Conservation (phyloP, 2,329 filamentous ascomycete species). For the Bertia moriformis region DNA sequence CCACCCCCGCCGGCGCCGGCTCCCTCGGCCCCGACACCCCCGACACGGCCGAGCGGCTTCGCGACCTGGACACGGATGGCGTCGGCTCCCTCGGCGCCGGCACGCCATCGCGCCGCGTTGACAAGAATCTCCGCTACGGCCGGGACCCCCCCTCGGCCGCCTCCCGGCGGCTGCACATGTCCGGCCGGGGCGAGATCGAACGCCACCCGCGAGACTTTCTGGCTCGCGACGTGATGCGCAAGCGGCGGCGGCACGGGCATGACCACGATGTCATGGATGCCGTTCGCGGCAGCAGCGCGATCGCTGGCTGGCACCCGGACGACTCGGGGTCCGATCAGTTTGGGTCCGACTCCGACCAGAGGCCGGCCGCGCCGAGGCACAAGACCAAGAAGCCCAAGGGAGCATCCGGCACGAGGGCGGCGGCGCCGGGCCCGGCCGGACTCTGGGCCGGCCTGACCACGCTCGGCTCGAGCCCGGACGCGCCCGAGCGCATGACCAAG, state of each 20-base stretch:
- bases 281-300: too few relatives aligned
- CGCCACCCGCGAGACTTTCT: constrained; percentile 24
- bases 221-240: constrained; percentile 30
- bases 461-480: constrained; percentile 14
- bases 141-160: constrained; percentile 19
- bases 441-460: background rate
- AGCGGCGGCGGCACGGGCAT: constrained; percentile 33
- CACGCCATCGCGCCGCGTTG: constrained; percentile 28
- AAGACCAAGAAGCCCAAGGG: constrained; percentile 6
- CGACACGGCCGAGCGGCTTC: constrained; percentile 34
- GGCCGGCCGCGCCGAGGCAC: too few relatives aligned
- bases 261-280: constrained; percentile 34
- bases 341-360: constrained; percentile 12
- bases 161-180: constrained; percentile 17
- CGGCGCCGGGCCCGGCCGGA: constrained; percentile 1
- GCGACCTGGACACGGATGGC: constrained; percentile 25
- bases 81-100: too few relatives aligned
- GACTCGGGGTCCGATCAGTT: constrained; percentile 31
- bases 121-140: constrained; percentile 30
- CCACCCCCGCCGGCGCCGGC: constrained; percentile 46
- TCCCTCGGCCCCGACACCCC: constrained; percentile 31
- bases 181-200: constrained; percentile 53
- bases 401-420: constrained; percentile 10
- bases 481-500: constrained; percentile 41
- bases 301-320: constrained; percentile 24